A percentile compares a stretch with the other conserved stretches of the same genome.
Evolutionary conservation across 1,284 basidiomycete genomes (phyloP).

Genomic region (Mycena citricolor): DNA sequence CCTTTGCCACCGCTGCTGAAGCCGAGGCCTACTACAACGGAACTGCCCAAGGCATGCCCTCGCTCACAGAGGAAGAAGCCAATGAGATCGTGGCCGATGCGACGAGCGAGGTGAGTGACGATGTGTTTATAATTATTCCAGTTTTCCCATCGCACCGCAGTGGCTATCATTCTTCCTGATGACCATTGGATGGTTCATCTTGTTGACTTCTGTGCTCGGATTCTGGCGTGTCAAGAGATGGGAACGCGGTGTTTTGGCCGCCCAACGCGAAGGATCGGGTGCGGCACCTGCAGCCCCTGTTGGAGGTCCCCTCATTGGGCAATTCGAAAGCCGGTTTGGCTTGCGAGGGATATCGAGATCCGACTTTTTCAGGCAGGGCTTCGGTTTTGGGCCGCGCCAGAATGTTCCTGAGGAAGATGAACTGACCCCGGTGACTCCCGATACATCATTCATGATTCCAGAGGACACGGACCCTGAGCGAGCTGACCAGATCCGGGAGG

Average conservation of each 20-base stretch:
- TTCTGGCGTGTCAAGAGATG: slow-evolving; percentile 93
- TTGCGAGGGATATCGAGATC: slow-evolving; percentile 44
- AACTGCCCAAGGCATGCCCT: slow-evolving; percentile 32
- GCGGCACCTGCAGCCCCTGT: slow-evolving; percentile 27
- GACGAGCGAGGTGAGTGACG: slow-evolving; percentile 36
- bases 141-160: too few species aligned
- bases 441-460: slow-evolving; percentile 41
- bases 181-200: slow-evolving; percentile 91
- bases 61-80: slow-evolving; percentile 40
- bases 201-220: slow-evolving; percentile 83
- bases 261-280: slow-evolving; percentile 39
- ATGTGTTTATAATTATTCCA: neutral
- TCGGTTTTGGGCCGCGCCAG: slow-evolving; percentile 39
- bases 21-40: slow-evolving; percentile 46
- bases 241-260: slow-evolving; percentile 72
- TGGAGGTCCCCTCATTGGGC: slow-evolving; percentile 32
- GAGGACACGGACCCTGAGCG: slow-evolving; percentile 47
- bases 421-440: slow-evolving; percentile 26
- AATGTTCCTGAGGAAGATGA: slow-evolving; percentile 31
- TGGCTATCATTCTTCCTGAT: slow-evolving; percentile 95
- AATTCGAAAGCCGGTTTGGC: slow-evolving; percentile 48
- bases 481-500: slow-evolving; percentile 44
- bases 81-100: slow-evolving; percentile 47
- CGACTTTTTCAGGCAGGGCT: slow-evolving; percentile 54
- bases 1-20: slow-evolving; percentile 43